These are phyloP conservation scores for Candida awuae DNA, from an alignment of 805 yeast species.

Conservation along the genomic window DNA sequence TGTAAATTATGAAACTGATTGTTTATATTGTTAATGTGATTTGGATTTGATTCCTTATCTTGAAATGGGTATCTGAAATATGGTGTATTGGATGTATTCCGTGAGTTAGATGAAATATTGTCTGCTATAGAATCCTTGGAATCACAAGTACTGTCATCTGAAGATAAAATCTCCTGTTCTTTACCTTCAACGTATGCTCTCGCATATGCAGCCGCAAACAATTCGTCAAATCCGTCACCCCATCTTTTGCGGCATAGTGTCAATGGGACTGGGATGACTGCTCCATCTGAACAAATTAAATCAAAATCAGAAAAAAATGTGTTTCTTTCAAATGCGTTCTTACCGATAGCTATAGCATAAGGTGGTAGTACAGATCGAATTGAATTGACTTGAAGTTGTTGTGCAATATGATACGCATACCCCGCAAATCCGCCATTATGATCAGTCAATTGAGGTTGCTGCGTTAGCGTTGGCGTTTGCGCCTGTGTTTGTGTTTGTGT, in stretches of 20 bases:
- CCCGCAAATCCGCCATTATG: conserved; percentile 45
- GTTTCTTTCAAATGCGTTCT: conserved; percentile 65
- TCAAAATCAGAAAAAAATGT: conserved; percentile 63
- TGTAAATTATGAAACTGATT: neutral
- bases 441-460: neutral
- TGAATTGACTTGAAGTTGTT: conserved; percentile 57
- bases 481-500: neutral
- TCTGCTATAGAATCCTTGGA: conserved; percentile 14
- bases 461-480: neutral
- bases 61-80: conserved; percentile 66
- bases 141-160: conserved; percentile 3
- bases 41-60: conserved; percentile 27
- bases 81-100: conserved; percentile 31
- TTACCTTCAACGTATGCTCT: conserved; percentile 37
- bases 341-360: conserved; percentile 68
- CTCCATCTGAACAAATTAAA: conserved; percentile 62
- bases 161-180: conserved; percentile 1
- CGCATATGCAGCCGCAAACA: conserved; percentile 58
- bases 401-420: conserved; percentile 70
- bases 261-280: conserved; percentile 54
- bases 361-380: conserved; percentile 67
- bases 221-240: conserved; percentile 62
- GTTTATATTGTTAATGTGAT: neutral
- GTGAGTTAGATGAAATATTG: conserved; percentile 7
- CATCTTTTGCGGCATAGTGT: conserved; percentile 61